phyloP scores from a whole-genome alignment of 2,329 filamentous ascomycete genomes.

The Chaetomiaceae sp. region DNA sequence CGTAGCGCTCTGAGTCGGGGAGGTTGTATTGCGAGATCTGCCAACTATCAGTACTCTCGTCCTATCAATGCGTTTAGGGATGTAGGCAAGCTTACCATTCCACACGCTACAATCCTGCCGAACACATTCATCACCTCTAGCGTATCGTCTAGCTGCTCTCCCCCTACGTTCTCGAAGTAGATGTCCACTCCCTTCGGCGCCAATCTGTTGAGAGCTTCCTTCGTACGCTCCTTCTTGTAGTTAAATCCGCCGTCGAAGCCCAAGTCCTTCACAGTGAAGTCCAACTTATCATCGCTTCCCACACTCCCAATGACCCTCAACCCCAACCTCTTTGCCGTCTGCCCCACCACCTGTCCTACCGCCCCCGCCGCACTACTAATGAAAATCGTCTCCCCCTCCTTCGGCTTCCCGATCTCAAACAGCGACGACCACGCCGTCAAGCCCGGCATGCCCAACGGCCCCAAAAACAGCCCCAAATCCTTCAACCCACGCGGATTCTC shows the following conservation, averaged over 20 bases:
- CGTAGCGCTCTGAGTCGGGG: constrained; percentile 48
- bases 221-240: constrained; percentile 75
- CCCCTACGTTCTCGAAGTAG: constrained; percentile 50
- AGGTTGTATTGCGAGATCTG: constrained; percentile 71
- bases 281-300: constrained; percentile 71
- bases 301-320: constrained; percentile 74
- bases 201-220: constrained; percentile 61
- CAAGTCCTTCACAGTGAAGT: constrained; percentile 51
- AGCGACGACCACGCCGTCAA: constrained; percentile 51
- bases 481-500: constrained; percentile 61
- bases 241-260: constrained; percentile 65
- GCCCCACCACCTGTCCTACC: constrained; percentile 76
- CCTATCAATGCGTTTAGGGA: too few relatives aligned
- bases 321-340: constrained; percentile 76
- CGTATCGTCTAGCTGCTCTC: constrained; percentile 44
- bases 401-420: constrained; percentile 64
- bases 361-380: constrained; percentile 74
- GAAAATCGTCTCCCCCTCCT: constrained; percentile 75
- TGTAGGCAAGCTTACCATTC: constrained; percentile 44
- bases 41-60: too few relatives aligned
- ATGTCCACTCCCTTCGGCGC: constrained; percentile 73
- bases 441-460: constrained; percentile 50
- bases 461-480: constrained; percentile 62
- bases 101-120: constrained; percentile 60
- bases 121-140: constrained; percentile 46